Percentiles rank a stretch among this genome's conserved stretches.
Conservation (phyloP, 768 basidiomycete genomes). For the Phlebiopsis gigantea region DNA sequence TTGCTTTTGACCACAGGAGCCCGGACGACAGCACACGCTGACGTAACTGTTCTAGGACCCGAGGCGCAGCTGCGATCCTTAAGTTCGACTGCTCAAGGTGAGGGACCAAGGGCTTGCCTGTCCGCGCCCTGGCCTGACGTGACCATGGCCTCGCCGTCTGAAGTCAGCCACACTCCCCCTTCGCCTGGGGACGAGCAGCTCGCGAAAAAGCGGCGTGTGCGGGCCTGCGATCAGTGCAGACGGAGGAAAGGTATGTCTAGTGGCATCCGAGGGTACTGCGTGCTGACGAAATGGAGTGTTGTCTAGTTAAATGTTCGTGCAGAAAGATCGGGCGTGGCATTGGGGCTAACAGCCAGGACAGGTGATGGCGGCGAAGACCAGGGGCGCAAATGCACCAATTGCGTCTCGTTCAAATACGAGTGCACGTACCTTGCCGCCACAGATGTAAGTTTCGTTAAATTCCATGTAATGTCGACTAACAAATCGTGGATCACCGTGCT, state of each 20-base stretch:
- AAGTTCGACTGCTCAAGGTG: too few relatives aligned
- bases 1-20: neutral
- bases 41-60: neutral
- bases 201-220: neutral
- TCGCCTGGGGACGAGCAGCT: neutral
- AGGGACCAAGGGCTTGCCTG: neutral
- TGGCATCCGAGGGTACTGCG: neutral
- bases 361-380: conserved; percentile 10
- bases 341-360: neutral
- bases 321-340: neutral
- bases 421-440: conserved; percentile 45
- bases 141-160: neutral
- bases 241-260: conserved; percentile 10
- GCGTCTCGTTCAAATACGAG: conserved; percentile 40
- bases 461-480: too few relatives aligned
- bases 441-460: conserved; percentile 31
- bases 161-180: neutral
- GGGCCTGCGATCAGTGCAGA: conserved; percentile 14
- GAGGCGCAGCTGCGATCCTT: neutral
- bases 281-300: neutral
- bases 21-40: neutral
- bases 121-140: neutral
- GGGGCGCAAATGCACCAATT: conserved; percentile 48
- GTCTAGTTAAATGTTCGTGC: neutral
- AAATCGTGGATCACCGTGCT: neutral